Conservation (phyloP, 495 filamentous ascomycete genomes). For the Hypoxylon subgilvum region DNA sequence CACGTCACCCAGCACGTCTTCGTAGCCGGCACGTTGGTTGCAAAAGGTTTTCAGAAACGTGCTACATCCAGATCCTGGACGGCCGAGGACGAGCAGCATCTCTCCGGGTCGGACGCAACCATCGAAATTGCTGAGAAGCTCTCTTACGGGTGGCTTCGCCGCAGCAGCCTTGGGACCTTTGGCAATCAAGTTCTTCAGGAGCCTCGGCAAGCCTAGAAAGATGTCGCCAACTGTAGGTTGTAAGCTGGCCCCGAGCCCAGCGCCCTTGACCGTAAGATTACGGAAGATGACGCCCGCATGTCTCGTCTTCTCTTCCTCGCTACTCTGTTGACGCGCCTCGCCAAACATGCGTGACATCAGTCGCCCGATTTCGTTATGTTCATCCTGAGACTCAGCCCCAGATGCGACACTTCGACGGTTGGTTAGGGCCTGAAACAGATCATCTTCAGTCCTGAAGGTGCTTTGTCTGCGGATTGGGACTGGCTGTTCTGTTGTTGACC, state of each 20-base stretch:
- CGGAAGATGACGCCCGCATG: conserved; percentile 67
- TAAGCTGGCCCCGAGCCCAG: conserved; percentile 69
- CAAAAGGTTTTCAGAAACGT: conserved; percentile 74
- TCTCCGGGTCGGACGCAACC: conserved; percentile 56
- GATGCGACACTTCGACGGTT: conserved; percentile 53
- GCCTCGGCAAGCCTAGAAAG: conserved; percentile 62
- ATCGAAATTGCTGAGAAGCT: conserved; percentile 64
- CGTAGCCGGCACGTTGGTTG: conserved; percentile 69
- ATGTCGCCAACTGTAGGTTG: conserved; percentile 69
- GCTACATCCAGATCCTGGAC: conserved; percentile 74
- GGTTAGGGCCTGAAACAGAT: conserved; percentile 58
- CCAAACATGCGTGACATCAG: conserved; percentile 56
- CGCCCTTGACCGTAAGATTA: conserved; percentile 70
- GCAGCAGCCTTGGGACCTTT: conserved; percentile 42
- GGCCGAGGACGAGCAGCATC: conserved; percentile 71
- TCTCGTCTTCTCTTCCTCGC: conserved; percentile 70
- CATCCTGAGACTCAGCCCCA: conserved; percentile 34
- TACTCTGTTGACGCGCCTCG: conserved; percentile 62
- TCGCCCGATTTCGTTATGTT: conserved; percentile 51
- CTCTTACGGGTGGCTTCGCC: conserved; percentile 59
- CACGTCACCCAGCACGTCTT: conserved; percentile 66
- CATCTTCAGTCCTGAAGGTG: conserved; percentile 51
- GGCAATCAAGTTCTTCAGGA: conserved; percentile 55
- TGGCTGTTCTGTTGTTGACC: conserved; percentile 16
- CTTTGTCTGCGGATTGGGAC: conserved; percentile 4